These are phyloP conservation scores for Kalmanozyma brasiliensis DNA, from an alignment of 1,284 basidiomycete genomes.

Conservation along the genomic window DNA sequence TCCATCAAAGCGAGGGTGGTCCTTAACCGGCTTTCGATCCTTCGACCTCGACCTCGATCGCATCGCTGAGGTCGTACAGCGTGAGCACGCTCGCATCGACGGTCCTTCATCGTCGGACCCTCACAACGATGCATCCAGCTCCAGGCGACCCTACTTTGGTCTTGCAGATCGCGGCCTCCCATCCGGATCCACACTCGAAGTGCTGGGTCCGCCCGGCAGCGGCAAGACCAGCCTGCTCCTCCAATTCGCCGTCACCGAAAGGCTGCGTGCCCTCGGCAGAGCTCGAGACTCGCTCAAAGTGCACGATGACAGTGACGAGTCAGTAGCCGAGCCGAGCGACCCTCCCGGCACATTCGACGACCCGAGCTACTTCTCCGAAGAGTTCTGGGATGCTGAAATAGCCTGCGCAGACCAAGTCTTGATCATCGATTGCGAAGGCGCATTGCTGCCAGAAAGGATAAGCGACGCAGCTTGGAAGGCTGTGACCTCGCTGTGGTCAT, in stretches of 20 bases:
- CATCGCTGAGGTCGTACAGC: conserved; percentile 18
- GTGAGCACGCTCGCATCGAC: conserved; percentile 15
- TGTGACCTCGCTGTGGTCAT: conserved; percentile 18
- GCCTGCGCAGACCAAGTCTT: conserved; percentile 34
- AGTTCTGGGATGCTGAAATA: conserved; percentile 48
- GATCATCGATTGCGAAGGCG: conserved; percentile 46
- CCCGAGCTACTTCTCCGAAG: conserved; percentile 30
- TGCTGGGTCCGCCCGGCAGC: conserved; percentile 38
- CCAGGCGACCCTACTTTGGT: conserved; percentile 1
- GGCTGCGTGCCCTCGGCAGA: conserved; percentile 25
- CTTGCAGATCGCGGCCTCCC: conserved; percentile 25
- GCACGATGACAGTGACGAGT: neutral
- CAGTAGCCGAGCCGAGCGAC: neutral
- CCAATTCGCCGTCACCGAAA: conserved; percentile 35
- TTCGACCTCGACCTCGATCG: conserved; percentile 37
- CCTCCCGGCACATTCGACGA: neutral
- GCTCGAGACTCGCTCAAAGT: conserved; percentile 13
- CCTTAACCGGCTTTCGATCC: conserved; percentile 26
- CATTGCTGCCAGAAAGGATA: conserved; percentile 25
- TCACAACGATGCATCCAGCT: neutral
- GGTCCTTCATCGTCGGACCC: neutral
- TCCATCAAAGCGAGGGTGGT: conserved; percentile 5
- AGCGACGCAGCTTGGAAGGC: conserved; percentile 34
- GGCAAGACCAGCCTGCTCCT: conserved; percentile 34
- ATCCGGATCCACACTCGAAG: conserved; percentile 37